Percentiles rank a stretch among this genome's conserved stretches.
Conservation (phyloP, 1,284 basidiomycete species). For the Sphaerobolus stellatus region DNA sequence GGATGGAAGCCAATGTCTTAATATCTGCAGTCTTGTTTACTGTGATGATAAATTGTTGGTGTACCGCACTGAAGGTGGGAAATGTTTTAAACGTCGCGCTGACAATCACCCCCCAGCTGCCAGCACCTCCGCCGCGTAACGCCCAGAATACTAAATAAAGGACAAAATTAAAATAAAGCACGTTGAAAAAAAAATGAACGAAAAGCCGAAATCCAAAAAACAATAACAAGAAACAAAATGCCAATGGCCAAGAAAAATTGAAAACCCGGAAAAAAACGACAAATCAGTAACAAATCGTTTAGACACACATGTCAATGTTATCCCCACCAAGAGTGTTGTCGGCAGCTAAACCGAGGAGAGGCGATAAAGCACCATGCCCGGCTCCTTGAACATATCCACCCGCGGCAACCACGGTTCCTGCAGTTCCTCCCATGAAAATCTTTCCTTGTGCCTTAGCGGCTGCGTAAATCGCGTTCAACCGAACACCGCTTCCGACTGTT, state of each 20-base stretch:
- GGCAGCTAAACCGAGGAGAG: conserved; percentile 28
- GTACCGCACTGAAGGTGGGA: conserved; percentile 27
- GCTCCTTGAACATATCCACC: conserved; percentile 35
- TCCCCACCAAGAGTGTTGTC: conserved; percentile 31
- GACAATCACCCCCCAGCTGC: conserved; percentile 36
- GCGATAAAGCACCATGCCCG: conserved; percentile 31
- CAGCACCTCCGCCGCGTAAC: conserved; percentile 34
- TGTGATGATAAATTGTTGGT: not conserved
- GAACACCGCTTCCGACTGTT: conserved; percentile 33
- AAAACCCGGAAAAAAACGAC: not conserved
- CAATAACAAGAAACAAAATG: conserved; percentile 29
- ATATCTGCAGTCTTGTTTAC: conserved; percentile 4
- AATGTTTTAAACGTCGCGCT: conserved; percentile 32
- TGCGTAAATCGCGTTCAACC: conserved; percentile 24
- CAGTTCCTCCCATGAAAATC: conserved; percentile 31
- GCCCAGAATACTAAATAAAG: conserved; percentile 33
- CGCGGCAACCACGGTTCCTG: conserved; percentile 28
- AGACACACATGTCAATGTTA: not conserved
- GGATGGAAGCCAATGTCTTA: not conserved
- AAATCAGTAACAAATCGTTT: not conserved
- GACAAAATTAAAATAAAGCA: not conserved
- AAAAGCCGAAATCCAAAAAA: too few relatives aligned
- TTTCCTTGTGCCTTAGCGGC: conserved; percentile 24
- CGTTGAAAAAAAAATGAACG: not conserved
- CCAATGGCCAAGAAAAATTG: not conserved